Conservation (phyloP, 2,329 filamentous ascomycete species). For the Clonostachys chloroleuca region DNA sequence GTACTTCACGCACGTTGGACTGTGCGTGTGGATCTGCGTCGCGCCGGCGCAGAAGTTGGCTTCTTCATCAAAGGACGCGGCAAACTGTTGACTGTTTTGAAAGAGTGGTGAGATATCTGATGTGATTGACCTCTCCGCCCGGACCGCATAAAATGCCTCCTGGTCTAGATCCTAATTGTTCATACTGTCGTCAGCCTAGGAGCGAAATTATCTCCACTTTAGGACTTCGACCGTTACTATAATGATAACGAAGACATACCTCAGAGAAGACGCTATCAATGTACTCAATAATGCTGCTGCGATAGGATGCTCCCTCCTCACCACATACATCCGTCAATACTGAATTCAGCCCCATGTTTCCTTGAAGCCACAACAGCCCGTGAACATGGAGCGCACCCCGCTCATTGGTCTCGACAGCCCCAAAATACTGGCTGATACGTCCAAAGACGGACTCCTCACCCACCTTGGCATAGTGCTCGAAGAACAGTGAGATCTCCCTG, state of each 20-base stretch:
- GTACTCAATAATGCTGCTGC: neutral
- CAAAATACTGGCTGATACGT: conserved; percentile 2
- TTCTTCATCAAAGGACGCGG: neutral
- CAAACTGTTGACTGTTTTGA: neutral
- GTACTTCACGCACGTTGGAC: neutral
- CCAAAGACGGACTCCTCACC: neutral
- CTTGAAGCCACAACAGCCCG: conserved; percentile 2
- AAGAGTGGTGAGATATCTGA: neutral
- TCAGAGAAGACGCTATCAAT: neutral
- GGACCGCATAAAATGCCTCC: neutral
- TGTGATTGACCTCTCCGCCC: neutral
- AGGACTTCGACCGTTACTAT: too few relatives aligned
- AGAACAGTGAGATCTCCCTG: neutral
- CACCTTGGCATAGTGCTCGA: neutral
- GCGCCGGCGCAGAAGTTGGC: too few relatives aligned
- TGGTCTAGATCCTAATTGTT: neutral
- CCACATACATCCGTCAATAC: neutral
- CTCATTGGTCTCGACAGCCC: conserved; percentile 2
- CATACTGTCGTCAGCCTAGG: too few relatives aligned
- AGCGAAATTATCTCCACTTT: too few relatives aligned
- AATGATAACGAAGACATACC: too few relatives aligned
- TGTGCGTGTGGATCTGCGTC: neutral
- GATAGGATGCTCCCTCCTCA: neutral
- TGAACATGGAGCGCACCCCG: conserved; percentile 3
- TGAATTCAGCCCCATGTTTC: conserved; percentile 1